Conservation (phyloP, 2,329 filamentous ascomycete species). For the Moelleriella libera region DNA sequence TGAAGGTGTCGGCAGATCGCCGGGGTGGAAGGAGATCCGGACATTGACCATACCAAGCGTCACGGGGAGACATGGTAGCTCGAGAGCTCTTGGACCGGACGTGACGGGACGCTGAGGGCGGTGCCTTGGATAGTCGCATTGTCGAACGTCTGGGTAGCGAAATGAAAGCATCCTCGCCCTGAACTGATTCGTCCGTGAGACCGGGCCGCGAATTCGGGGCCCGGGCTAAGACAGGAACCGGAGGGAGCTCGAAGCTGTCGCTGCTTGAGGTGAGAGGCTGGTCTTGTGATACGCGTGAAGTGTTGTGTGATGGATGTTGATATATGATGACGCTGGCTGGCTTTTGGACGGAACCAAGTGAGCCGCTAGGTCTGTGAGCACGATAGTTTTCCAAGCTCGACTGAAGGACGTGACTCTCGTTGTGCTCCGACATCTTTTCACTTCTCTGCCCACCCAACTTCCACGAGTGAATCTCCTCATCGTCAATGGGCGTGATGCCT, state of each 20-base stretch:
- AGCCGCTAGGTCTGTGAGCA: conserved; percentile 14
- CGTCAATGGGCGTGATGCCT: conserved; percentile 46
- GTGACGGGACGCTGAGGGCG: conserved; percentile 31
- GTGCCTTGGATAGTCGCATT: conserved; percentile 30
- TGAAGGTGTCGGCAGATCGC: conserved; percentile 17
- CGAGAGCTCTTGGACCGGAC: conserved; percentile 28
- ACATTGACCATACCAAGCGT: conserved; percentile 22
- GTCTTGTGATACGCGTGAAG: conserved; percentile 13
- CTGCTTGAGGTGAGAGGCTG: conserved; percentile 20
- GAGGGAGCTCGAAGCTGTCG: conserved; percentile 30
- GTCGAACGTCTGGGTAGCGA: conserved; percentile 35
- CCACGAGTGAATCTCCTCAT: conserved; percentile 54
- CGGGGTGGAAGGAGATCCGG: conserved; percentile 18
- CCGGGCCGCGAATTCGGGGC: conserved; percentile 50
- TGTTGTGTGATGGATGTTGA: conserved; percentile 14
- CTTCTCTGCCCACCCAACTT: conserved; percentile 23
- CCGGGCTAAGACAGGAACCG: conserved; percentile 37
- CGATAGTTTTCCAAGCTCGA: conserved; percentile 5
- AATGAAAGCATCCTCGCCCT: conserved; percentile 46
- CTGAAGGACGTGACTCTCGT: neutral
- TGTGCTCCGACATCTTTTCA: conserved; percentile 12
- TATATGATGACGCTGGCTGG: conserved; percentile 42
- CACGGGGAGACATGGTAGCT: conserved; percentile 26
- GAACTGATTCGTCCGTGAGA: conserved; percentile 45
- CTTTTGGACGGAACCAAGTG: conserved; percentile 24